Percentiles rank a stretch among this genome's conserved stretches.
phyloP scores from a whole-genome alignment of 1,139 yeast genomes.

The Candida smagusa region DNA sequence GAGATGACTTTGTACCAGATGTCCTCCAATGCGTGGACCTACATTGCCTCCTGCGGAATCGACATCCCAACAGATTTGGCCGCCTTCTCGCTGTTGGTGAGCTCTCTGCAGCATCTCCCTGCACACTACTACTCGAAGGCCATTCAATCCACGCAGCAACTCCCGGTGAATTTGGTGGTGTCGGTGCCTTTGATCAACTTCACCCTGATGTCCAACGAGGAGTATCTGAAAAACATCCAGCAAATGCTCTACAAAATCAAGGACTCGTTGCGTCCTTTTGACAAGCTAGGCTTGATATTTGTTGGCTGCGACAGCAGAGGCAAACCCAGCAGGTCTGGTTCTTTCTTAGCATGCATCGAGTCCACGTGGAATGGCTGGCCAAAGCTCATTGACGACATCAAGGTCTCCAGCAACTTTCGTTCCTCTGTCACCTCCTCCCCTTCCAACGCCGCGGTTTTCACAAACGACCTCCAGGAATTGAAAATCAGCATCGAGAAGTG shows the following conservation, averaged over 20 bases:
- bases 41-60: slow-evolving; percentile 15
- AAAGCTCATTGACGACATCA: slow-evolving; percentile 39
- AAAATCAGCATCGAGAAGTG: slow-evolving; percentile 27
- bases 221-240: slow-evolving; percentile 29
- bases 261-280: slow-evolving; percentile 34
- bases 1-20: slow-evolving; percentile 42
- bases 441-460: slow-evolving; percentile 2
- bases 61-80: slow-evolving; percentile 39
- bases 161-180: slow-evolving; percentile 47
- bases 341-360: slow-evolving; percentile 53
- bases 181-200: slow-evolving; percentile 43
- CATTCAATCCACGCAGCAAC: slow-evolving; percentile 32
- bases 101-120: slow-evolving; percentile 39
- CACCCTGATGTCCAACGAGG: slow-evolving; percentile 26
- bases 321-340: slow-evolving; percentile 35
- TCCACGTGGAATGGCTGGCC: slow-evolving; percentile 61
- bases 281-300: slow-evolving; percentile 53
- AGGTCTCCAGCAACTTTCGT: slow-evolving; percentile 26
- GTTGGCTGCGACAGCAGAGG: slow-evolving; percentile 47
- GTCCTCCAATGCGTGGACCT: slow-evolving; percentile 52
- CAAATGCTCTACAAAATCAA: slow-evolving; percentile 25
- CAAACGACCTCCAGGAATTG: slow-evolving; percentile 23
- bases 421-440: background rate
- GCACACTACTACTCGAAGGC: slow-evolving; percentile 27
- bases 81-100: slow-evolving; percentile 31